phyloP scores from a whole-genome alignment of 2,329 filamentous ascomycete species.

The Monilinia laxa region DNA sequence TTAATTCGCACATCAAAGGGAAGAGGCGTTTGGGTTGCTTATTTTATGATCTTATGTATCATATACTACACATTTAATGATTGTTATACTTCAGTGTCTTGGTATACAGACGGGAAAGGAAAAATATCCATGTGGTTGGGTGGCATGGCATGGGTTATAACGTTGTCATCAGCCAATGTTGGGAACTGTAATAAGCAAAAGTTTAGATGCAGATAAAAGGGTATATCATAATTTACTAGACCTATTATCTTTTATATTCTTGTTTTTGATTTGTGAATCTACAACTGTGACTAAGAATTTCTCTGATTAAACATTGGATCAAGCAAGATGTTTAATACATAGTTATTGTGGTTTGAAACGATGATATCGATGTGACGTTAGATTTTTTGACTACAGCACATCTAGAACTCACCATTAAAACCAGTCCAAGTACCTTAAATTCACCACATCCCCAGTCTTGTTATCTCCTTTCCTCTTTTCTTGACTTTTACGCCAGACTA shows the following conservation, averaged over 20 bases:
- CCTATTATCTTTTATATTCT: not conserved
- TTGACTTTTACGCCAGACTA: too few species aligned
- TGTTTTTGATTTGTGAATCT: not conserved
- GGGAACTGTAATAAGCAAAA: not conserved
- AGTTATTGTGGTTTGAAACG: too few species aligned
- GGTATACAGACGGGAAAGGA: constrained; percentile 1
- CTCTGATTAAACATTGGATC: too few species aligned
- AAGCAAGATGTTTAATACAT: too few species aligned
- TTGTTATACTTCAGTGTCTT: constrained; percentile 4
- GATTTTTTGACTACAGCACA: too few species aligned
- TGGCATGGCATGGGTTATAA: too few species aligned
- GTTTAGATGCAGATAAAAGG: not conserved
- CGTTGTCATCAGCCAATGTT: not conserved
- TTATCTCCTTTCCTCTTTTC: too few species aligned
- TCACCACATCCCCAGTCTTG: too few species aligned
- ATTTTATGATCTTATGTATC: constrained; percentile 7
- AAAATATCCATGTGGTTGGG: not conserved
- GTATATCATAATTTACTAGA: not conserved
- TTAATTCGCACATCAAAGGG: constrained; percentile 1
- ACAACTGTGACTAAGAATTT: too few species aligned
- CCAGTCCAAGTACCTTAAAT: too few species aligned
- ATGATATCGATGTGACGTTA: too few species aligned
- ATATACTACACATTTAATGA: constrained; percentile 7
- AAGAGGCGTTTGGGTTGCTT: not conserved
- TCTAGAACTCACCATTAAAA: too few species aligned